Conservation (phyloP, 495 filamentous ascomycete species). For the Collariella sp. region DNA sequence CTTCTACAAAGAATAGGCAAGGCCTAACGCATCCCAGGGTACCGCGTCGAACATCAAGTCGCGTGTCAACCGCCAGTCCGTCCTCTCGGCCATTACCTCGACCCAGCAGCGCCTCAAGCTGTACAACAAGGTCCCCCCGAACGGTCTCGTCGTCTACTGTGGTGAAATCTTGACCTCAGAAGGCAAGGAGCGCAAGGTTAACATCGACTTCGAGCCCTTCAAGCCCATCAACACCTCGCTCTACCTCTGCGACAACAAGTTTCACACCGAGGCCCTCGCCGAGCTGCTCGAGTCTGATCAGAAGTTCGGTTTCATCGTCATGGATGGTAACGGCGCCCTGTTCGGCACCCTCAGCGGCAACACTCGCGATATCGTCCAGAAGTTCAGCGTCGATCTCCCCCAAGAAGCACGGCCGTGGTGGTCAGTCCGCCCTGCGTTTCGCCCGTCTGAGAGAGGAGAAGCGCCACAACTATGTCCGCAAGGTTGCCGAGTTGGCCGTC, state of each 20-base stretch:
- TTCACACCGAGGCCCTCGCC: slow-evolving; percentile 93
- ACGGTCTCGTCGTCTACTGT: slow-evolving; percentile 96
- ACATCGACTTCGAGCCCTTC: slow-evolving; percentile 99
- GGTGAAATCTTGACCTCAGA: slow-evolving; percentile 99
- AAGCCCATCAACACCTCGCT: slow-evolving; percentile 99
- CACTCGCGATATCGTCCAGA: slow-evolving; percentile 93
- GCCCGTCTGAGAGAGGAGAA: slow-evolving; percentile 99
- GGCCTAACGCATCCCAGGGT: slow-evolving; percentile 48
- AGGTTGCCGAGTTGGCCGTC: slow-evolving; percentile 93
- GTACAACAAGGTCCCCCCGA: slow-evolving; percentile 96
- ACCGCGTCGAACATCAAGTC: slow-evolving; percentile 99
- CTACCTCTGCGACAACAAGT: slow-evolving; percentile 99
- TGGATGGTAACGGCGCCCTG: slow-evolving; percentile 96
- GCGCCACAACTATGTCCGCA: slow-evolving; percentile 98
- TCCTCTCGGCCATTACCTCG: slow-evolving; percentile 94
- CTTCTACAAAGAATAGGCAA: slow-evolving; percentile 2
- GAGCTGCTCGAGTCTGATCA: slow-evolving; percentile 96
- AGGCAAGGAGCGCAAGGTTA: slow-evolving; percentile 98
- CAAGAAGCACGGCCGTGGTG: slow-evolving; percentile 99
- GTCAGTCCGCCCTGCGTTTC: slow-evolving; percentile 97
- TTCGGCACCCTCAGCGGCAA: slow-evolving; percentile 96
- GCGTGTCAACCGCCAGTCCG: slow-evolving; percentile 94
- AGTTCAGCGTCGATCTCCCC: slow-evolving; percentile 94
- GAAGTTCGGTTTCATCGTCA: slow-evolving; percentile 98
- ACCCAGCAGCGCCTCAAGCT: slow-evolving; percentile 98